Base-by-base conservation (phyloP, 495 filamentous ascomycete species). In the Penicillium manginii region DNA sequence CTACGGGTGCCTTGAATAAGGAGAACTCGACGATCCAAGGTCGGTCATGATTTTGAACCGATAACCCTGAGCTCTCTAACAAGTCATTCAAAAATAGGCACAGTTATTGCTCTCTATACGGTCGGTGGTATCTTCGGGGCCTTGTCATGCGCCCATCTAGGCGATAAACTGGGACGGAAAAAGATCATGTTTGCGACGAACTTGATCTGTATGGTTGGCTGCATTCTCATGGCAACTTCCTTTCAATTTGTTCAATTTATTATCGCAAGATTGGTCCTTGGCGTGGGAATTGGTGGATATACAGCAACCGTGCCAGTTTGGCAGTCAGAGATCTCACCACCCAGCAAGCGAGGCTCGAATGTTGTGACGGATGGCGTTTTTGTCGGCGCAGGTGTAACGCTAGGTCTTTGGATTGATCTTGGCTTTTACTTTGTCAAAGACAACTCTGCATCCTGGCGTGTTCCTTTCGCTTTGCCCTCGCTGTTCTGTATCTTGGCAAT, bases 401-500 rank as follows among this genome's bases (percentile, higher is more conserved):
- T 75, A 32, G 69, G 73, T 15, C 67, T 75, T 6, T 82, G 78
- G 77, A 70, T 80, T 37, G 69, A 77, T 58, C 66, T 78, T 10
- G 77, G 75, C 14, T 76, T 79, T 58, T 79, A 69, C 22, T 81
- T 78, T 32, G 73, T 78, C 10, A 66, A 71, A 17, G 70, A 78
- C 0, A 68, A 68, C 17, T 64, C 67, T 6, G 69, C 78, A 8
- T 70, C 76, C 1, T 85, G 83, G 83, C 70, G 83, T n/a, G 73
- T 82, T 18, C 71, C 78, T 7, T 62, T 79, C 9, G 71, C 66
- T 7, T 63, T 79, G 39, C 86, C 88, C 43, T 74, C 88, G 63
- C 78, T 89, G 19, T 59, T 89, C 60, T 82, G 83, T 2, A 69
- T 80, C 1, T 74, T 86, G 22, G 83, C 88, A 42, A 78, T 86